Conservation (phyloP, 2,329 filamentous ascomycete species). For the Sporothrix variecibatus region DNA sequence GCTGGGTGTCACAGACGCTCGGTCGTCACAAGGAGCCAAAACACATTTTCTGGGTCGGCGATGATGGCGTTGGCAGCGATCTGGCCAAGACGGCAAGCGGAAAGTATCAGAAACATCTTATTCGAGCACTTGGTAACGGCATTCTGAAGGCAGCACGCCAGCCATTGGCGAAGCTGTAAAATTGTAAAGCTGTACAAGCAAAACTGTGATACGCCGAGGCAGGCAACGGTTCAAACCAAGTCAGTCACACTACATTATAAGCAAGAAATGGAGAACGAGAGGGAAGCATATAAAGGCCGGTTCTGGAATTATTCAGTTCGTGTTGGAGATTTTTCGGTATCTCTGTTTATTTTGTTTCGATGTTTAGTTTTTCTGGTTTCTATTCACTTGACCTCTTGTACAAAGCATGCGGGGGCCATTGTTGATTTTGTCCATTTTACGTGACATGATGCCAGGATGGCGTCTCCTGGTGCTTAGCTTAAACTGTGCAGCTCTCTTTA, state of each 20-base stretch:
- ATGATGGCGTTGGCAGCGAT: neutral
- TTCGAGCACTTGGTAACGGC: neutral
- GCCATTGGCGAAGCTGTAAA: neutral
- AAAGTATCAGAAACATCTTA: neutral
- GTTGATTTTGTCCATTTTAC: neutral
- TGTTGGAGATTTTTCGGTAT: neutral
- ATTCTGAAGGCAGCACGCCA: neutral
- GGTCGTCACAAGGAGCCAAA: slow-evolving; percentile 20
- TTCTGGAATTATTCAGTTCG: neutral
- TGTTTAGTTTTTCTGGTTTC: neutral
- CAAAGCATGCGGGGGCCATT: neutral
- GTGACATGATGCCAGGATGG: neutral
- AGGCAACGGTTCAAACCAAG: neutral
- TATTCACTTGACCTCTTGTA: neutral
- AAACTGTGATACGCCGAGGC: too few relatives aligned
- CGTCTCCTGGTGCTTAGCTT: neutral
- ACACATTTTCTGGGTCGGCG: slow-evolving; percentile 21
- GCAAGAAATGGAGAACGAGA: neutral
- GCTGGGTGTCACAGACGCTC: slow-evolving; percentile 20
- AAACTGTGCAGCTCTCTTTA: neutral
- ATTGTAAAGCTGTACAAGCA: neutral
- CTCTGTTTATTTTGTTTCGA: neutral
- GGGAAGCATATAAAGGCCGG: neutral
- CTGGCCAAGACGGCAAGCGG: neutral
- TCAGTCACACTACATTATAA: neutral